A percentile compares a stretch with the other conserved stretches of the same genome.
These are phyloP conservation scores for Cicer pinnatifidum DNA, from an alignment of 306 rosid species.

Conservation along the genomic window DNA sequence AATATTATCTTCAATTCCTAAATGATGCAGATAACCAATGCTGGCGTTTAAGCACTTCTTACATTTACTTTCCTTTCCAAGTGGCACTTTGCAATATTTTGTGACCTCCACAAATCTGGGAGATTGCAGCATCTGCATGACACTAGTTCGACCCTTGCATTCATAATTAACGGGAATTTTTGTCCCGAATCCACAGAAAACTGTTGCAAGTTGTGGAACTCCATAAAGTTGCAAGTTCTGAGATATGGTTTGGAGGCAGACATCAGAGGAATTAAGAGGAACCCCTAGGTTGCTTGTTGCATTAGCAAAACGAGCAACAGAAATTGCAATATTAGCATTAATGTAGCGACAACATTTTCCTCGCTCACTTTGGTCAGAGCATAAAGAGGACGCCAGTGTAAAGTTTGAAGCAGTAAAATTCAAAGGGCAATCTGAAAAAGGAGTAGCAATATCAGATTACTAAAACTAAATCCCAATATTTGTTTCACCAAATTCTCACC, in stretches of 20 bases:
- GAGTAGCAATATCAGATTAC: constrained; percentile 38
- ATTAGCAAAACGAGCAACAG: constrained; percentile 82
- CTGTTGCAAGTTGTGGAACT: constrained; percentile 71
- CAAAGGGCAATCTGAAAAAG: constrained; percentile 89
- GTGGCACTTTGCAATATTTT: constrained; percentile 67
- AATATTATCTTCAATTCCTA: constrained; percentile 71
- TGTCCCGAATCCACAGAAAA: constrained; percentile 86
- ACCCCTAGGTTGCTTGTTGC: constrained; percentile 80
- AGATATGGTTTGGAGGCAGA: constrained; percentile 73
- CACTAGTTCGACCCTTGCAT: constrained; percentile 81
- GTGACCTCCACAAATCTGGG: constrained; percentile 73
- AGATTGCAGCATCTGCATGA: constrained; percentile 79
- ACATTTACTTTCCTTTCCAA: constrained; percentile 70
- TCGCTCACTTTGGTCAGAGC: constrained; percentile 67
- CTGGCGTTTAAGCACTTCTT: constrained; percentile 84
- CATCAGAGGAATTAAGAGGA: constrained; percentile 60
- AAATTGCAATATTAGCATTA: constrained; percentile 82
- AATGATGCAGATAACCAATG: constrained; percentile 70
- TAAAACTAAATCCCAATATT: constrained; percentile 16
- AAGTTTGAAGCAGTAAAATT: constrained; percentile 77
- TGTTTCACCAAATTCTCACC: constrained; percentile 10
- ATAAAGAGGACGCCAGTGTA: constrained; percentile 76
- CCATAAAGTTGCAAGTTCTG: constrained; percentile 76
- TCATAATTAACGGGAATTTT: constrained; percentile 82
- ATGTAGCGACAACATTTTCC: constrained; percentile 95